A percentile compares a stretch with the other conserved stretches of the same genome.
phyloP scores from a whole-genome alignment of 2,329 filamentous ascomycete species.

The Nemania sp. region DNA sequence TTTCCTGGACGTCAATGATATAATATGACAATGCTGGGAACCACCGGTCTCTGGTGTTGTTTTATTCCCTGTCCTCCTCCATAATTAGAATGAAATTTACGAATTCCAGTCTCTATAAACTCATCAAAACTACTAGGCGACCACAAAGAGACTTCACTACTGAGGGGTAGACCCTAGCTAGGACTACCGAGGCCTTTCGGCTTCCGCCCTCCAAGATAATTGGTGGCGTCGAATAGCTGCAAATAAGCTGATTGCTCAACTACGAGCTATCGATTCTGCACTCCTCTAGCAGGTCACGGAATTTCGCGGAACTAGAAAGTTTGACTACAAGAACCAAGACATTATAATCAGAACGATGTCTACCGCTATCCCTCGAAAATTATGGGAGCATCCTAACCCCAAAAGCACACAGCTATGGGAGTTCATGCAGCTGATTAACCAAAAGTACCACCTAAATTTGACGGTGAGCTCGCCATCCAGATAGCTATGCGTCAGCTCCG shows the following conservation, averaged over 20 bases:
- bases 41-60: neutral
- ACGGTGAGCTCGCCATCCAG: conserved; percentile 58
- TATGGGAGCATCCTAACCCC: conserved; percentile 75
- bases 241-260: neutral
- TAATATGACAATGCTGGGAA: too few relatives aligned
- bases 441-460: conserved; percentile 66
- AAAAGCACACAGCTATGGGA: conserved; percentile 72
- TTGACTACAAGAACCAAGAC: neutral
- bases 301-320: neutral
- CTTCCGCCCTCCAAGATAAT: neutral
- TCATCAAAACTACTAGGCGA: neutral
- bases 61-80: neutral
- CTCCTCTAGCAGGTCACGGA: neutral
- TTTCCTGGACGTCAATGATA: neutral
- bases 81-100: neutral
- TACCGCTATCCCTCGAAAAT: conserved; percentile 64
- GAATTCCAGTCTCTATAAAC: neutral
- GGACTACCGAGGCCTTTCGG: neutral
- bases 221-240: neutral
- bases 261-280: neutral
- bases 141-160: neutral
- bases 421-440: conserved; percentile 75
- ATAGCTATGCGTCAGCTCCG: neutral
- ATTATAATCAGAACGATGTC: conserved; percentile 38
- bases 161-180: neutral